phyloP scores from a whole-genome alignment of 768 basidiomycete genomes.

The Glaciozyma antarctica region DNA sequence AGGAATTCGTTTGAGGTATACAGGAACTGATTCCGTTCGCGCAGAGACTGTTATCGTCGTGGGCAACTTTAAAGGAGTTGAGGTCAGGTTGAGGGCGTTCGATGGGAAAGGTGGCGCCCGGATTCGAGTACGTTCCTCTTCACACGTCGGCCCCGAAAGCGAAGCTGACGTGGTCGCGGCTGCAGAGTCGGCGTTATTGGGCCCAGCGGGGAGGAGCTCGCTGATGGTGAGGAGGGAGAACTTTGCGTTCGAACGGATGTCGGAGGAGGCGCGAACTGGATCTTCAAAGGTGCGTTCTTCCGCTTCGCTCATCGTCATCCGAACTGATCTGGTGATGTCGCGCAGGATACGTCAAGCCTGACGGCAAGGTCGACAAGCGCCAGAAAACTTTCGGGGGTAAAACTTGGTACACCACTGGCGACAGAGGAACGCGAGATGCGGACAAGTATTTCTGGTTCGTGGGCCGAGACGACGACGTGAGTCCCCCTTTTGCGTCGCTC shows the following conservation, averaged over 20 bases:
- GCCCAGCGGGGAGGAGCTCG: constrained; percentile 9
- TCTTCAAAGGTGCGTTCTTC: constrained; percentile 23
- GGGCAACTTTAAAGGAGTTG: constrained; percentile 15
- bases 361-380: constrained; percentile 26
- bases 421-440: constrained; percentile 12
- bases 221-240: constrained; percentile 20
- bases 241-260: constrained; percentile 13
- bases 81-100: not conserved
- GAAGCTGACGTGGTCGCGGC: constrained; percentile 11
- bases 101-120: constrained; percentile 2
- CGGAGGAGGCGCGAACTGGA: constrained; percentile 14
- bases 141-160: constrained; percentile 7
- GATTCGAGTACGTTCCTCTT: not conserved
- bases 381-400: constrained; percentile 16
- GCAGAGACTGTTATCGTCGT: constrained; percentile 22
- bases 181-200: constrained; percentile 20
- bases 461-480: constrained; percentile 25
- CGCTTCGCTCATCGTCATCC: not conserved
- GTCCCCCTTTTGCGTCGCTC: not conserved
- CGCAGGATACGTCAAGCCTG: constrained; percentile 22
- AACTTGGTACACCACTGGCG: constrained; percentile 27
- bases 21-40: too few relatives aligned
- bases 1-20: too few relatives aligned
- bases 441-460: constrained; percentile 31
- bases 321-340: too few relatives aligned